These are phyloP conservation scores for Panaeolus cyanescens DNA, from an alignment of 768 basidiomycete genomes.

Conservation along the genomic window DNA sequence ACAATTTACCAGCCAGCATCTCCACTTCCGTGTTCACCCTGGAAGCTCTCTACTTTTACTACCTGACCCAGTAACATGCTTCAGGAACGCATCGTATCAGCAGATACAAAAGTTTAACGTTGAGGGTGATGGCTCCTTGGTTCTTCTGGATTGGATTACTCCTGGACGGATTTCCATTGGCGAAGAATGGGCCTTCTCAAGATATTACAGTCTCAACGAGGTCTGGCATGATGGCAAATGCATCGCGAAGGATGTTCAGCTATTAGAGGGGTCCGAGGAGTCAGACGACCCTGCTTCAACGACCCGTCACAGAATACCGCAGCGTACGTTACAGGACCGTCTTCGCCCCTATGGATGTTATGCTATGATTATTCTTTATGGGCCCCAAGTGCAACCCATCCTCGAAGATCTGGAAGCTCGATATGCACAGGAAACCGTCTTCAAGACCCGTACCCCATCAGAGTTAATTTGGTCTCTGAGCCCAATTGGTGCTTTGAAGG, in stretches of 20 bases:
- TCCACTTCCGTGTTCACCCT: conserved; percentile 56
- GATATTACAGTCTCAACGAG: conserved; percentile 87
- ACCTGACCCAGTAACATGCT: conserved; percentile 94
- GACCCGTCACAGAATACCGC: conserved; percentile 28
- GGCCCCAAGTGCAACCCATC: conserved; percentile 56
- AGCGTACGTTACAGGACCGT: conserved; percentile 55
- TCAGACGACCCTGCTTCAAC: conserved; percentile 41
- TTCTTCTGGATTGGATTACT: conserved; percentile 90
- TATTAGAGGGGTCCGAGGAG: conserved; percentile 40
- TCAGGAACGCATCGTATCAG: conserved; percentile 77
- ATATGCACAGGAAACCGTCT: conserved; percentile 63
- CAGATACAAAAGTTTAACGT: conserved; percentile 84
- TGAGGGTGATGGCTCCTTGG: conserved; percentile 56
- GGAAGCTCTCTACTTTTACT: conserved; percentile 72
- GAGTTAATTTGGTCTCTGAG: conserved; percentile 84
- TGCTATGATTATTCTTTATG: conserved; percentile 81
- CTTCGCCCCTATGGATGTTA: conserved; percentile 89
- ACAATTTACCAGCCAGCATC: conserved; percentile 42
- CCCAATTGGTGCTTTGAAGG: conserved; percentile 41
- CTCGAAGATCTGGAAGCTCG: conserved; percentile 47
- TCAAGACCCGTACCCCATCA: conserved; percentile 58
- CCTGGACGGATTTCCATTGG: conserved; percentile 81
- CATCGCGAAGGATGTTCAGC: conserved; percentile 75
- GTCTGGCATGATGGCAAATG: conserved; percentile 65
- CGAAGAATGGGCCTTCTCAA: conserved; percentile 89